Evolutionary conservation across 176 grass and related monocot genomes (phyloP), one percentile per base, ranked within the genome.

Genomic region (Carex parvula): DNA sequence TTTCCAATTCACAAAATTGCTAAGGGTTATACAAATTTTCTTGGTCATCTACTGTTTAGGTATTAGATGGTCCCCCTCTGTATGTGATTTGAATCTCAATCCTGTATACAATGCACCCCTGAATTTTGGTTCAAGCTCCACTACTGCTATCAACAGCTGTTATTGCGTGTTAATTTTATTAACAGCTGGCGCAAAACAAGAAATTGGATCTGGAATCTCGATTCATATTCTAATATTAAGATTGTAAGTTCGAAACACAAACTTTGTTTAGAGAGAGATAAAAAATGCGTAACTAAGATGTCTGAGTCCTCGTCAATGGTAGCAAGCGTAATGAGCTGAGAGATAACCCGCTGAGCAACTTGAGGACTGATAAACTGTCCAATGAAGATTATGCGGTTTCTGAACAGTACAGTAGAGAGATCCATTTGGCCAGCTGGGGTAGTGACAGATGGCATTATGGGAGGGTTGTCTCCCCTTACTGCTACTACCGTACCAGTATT

Each of bases 341-440:
- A 98, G 87, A 99, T 95, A 46, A 95, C 93, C 82, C 88, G 93
- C 14, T 99, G 91, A 83, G 96, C 96, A 81, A 99, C 93, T 87
- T 92, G 91, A 18, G 93, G 93, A 87, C 90, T 95, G 80, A 99
- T 79, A 85, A 90, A 94, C 70, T 95, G 89, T 69, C 93, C 92
- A 88, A 99, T 93, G 78, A 95, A 95, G 83, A 99, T 95, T 55
- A 93, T 89, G 57, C 93, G 91, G 82, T 99, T 99, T 33, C 89
- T 89, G 53, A 99, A 82, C 44, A 99, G 81, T 78, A 94, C 88
- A 35, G 91, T 89, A 69, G 83, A 72, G 42, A 99, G 84, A 94
- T 99, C 89, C 81, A 95, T 81, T n/a, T 91, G 80, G 41, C 96
- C 96, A 54, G 5, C 77, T 68, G 96, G 89, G 68, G 93, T 95